phyloP scores from a whole-genome alignment of 768 basidiomycete species.

The Mycena sanguinolenta region DNA sequence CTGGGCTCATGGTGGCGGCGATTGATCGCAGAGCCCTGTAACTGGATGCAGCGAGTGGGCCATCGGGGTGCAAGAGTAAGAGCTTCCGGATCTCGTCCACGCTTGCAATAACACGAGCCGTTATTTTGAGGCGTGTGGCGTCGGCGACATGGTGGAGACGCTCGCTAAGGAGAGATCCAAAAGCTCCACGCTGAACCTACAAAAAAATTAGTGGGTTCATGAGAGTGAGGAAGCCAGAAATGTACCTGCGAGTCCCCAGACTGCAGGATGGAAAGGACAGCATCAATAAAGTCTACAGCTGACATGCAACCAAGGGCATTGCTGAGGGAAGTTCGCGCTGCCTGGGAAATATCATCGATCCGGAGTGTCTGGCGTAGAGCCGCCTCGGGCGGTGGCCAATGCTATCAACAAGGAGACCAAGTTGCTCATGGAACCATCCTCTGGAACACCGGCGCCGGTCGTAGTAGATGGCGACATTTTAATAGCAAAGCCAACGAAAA shows the following conservation, averaged over 20 bases:
- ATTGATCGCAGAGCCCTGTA: slow-evolving; percentile 73
- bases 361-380: slow-evolving; percentile 49
- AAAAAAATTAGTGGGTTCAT: slow-evolving; percentile 22
- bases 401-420: slow-evolving; percentile 65
- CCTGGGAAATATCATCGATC: slow-evolving; percentile 58
- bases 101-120: slow-evolving; percentile 65
- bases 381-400: slow-evolving; percentile 55
- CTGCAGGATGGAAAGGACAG: slow-evolving; percentile 67
- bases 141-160: slow-evolving; percentile 74
- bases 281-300: slow-evolving; percentile 75
- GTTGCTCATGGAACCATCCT: slow-evolving; percentile 51
- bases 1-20: slow-evolving; percentile 65
- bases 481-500: slow-evolving; percentile 71
- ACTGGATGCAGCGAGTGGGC: slow-evolving; percentile 58
- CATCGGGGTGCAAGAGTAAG: slow-evolving; percentile 58
- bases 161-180: slow-evolving; percentile 77
- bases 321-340: slow-evolving; percentile 65
- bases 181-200: slow-evolving; percentile 76
- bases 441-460: slow-evolving; percentile 34
- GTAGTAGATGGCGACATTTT: slow-evolving; percentile 46
- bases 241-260: slow-evolving; percentile 68
- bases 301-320: slow-evolving; percentile 74
- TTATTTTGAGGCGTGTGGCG: slow-evolving; percentile 65
- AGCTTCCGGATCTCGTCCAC: slow-evolving; percentile 63
- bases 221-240: slow-evolving; percentile 2